Conservation (phyloP, 257 asterid species). For the Cordia subcordata region DNA sequence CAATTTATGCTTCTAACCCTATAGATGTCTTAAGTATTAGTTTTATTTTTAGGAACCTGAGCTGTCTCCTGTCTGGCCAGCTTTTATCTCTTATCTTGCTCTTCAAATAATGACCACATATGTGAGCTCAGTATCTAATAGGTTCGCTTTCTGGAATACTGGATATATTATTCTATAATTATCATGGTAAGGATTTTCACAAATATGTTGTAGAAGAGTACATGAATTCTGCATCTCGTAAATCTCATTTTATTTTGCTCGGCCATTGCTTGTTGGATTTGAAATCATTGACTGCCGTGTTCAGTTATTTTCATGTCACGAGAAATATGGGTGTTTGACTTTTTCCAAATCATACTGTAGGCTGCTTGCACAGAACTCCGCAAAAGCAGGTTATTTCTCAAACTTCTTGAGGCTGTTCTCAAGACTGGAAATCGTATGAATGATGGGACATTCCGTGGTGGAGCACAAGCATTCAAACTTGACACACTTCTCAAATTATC, state of each 20-base stretch:
- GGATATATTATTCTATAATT: too few species aligned
- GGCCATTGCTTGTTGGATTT: too few species aligned
- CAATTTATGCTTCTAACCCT: too few species aligned
- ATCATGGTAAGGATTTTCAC: not conserved
- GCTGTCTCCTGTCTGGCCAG: not conserved
- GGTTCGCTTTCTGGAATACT: too few species aligned
- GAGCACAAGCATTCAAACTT: constrained; percentile 94
- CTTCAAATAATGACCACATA: not conserved
- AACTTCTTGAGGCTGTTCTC: constrained; percentile 92
- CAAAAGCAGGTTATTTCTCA: constrained; percentile 74
- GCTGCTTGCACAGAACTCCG: constrained; percentile 88
- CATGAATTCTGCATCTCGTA: too few species aligned
- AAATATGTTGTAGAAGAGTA: too few species aligned
- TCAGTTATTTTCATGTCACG: not conserved
- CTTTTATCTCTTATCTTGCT: not conserved
- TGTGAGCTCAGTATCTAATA: too few species aligned
- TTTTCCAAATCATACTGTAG: constrained; percentile 33
- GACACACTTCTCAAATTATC: constrained; percentile 81
- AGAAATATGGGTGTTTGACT: not conserved
- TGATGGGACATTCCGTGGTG: constrained; percentile 87
- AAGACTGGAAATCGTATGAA: constrained; percentile 98
- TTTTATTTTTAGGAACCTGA: not conserved
- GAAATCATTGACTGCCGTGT: too few species aligned
- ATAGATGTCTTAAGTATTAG: not conserved
- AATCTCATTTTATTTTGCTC: too few species aligned